phyloP scores from a whole-genome alignment of 2,329 filamentous ascomycete species.

The Aspergillus calidoustus region DNA sequence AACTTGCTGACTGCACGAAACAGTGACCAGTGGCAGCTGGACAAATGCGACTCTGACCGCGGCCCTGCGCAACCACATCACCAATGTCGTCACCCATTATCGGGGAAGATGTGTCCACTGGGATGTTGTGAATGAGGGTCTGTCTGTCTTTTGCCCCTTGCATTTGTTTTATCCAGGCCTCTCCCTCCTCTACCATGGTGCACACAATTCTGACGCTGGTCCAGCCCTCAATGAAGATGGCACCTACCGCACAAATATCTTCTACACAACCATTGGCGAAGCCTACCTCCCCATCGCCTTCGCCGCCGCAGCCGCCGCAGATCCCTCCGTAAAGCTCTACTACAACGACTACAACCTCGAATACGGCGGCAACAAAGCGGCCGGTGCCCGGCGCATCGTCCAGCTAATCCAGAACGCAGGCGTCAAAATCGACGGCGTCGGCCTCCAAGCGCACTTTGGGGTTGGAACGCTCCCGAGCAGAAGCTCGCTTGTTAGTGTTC shows the following conservation, averaged over 20 bases:
- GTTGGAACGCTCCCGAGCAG: constrained; percentile 48
- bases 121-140: constrained; percentile 47
- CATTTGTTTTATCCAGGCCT: neutral
- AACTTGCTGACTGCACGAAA: no score
- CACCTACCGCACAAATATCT: constrained; percentile 49
- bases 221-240: constrained; percentile 52
- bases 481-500: constrained; percentile 43
- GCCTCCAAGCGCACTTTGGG: constrained; percentile 48
- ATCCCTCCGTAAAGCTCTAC: constrained; percentile 58
- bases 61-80: constrained; percentile 56
- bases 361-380: constrained; percentile 40
- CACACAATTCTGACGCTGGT: no score
- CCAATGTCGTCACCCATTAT: constrained; percentile 42
- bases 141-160: neutral
- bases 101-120: constrained; percentile 44
- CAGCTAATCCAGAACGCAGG: constrained; percentile 44
- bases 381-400: constrained; percentile 42
- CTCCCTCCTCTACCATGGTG: no score
- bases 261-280: constrained; percentile 49
- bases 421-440: constrained; percentile 54
- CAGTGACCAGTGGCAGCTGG: constrained; percentile 56
- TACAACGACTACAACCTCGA: constrained; percentile 51
- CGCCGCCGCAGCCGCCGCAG: constrained; percentile 57
- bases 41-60: constrained; percentile 61
- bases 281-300: constrained; percentile 54